Evolutionary conservation across 2,329 filamentous ascomycete genomes (phyloP).

Genomic region (Penicillium sp.): DNA sequence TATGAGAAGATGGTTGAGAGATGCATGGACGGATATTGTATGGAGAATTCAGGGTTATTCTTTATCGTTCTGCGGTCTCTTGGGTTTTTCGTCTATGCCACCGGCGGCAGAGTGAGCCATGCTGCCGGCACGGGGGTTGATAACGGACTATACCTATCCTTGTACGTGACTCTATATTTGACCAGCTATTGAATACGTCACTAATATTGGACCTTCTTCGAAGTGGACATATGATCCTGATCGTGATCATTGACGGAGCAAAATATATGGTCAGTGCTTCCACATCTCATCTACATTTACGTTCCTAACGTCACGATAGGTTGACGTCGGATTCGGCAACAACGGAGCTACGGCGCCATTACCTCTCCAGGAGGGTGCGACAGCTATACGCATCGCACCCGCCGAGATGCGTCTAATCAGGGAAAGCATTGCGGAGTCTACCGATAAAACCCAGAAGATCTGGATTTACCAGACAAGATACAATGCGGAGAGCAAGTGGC

Average conservation of each 20-base stretch:
- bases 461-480: constrained; percentile 66
- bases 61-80: constrained; percentile 51
- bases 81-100: constrained; percentile 55
- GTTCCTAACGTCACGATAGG: constrained; percentile 22
- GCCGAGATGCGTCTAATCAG: constrained; percentile 57
- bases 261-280: constrained; percentile 40
- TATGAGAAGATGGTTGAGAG: constrained; percentile 55
- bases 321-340: constrained; percentile 66
- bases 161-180: constrained; percentile 36
- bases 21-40: constrained; percentile 58
- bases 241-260: constrained; percentile 54
- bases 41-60: constrained; percentile 59
- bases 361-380: constrained; percentile 46
- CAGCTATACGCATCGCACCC: constrained; percentile 49
- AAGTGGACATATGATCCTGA: constrained; percentile 59
- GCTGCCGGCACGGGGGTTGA: constrained; percentile 34
- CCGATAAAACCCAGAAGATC: constrained; percentile 46
- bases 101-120: constrained; percentile 51
- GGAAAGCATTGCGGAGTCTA: constrained; percentile 48
- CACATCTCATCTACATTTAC: neutral
- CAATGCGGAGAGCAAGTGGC: constrained; percentile 52
- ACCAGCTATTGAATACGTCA: neutral
- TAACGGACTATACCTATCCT: constrained; percentile 46
- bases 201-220: constrained; percentile 1
- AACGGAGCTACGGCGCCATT: constrained; percentile 60